phyloP scores from a whole-genome alignment of 805 yeast species.

The Saccharomycopsis guyanensis region DNA sequence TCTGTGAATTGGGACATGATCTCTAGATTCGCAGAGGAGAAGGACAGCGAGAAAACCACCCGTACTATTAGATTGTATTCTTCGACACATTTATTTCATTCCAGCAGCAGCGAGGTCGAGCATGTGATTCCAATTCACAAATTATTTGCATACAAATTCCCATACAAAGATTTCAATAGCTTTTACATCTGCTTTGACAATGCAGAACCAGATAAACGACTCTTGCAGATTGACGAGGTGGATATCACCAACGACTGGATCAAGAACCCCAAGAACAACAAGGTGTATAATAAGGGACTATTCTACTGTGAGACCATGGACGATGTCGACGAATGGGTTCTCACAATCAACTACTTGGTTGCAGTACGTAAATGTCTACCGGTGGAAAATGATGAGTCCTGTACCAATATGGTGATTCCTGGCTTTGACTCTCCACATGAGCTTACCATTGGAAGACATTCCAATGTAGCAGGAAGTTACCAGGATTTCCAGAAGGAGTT shows the following conservation, averaged over 20 bases:
- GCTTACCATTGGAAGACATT: constrained; percentile 5
- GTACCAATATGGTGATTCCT: constrained; percentile 9
- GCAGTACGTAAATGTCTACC: constrained; percentile 14
- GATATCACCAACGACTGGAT: constrained; percentile 15
- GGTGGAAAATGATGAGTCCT: not conserved
- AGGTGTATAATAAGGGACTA: constrained; percentile 16
- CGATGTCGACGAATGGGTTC: constrained; percentile 15
- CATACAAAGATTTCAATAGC: constrained; percentile 10
- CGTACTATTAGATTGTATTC: constrained; percentile 9
- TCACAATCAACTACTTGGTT: constrained; percentile 15
- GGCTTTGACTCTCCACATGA: constrained; percentile 7
- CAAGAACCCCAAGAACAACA: constrained; percentile 16
- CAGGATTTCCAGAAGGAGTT: constrained; percentile 10
- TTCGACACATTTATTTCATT: constrained; percentile 17
- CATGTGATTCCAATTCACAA: constrained; percentile 15
- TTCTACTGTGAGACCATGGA: constrained; percentile 10
- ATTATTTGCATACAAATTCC: constrained; percentile 18
- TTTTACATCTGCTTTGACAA: constrained; percentile 17
- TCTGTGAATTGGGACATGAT: constrained; percentile 26
- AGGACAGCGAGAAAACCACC: not conserved
- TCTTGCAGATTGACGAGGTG: constrained; percentile 11
- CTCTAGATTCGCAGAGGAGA: constrained; percentile 3
- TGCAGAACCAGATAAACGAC: not conserved
- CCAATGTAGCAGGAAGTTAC: constrained; percentile 2
- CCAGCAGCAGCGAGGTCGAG: constrained; percentile 16